phyloP scores from a whole-genome alignment of 73 alveolate species.

The Diophrys sp. region DNA sequence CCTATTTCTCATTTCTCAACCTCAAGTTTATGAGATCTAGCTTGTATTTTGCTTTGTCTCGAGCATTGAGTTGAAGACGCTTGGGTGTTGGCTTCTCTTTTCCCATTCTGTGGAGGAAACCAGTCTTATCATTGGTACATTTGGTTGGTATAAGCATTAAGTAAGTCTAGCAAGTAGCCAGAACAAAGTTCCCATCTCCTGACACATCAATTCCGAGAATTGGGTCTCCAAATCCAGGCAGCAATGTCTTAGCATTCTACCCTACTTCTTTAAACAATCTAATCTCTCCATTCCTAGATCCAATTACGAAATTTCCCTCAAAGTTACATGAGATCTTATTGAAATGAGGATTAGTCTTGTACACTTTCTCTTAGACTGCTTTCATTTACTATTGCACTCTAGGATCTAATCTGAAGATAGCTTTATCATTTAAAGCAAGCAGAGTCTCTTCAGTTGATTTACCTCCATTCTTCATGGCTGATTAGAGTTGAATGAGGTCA shows the following conservation, averaged over 20 bases:
- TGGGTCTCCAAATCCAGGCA: constrained; percentile 48
- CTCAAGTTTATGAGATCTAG: too few species aligned
- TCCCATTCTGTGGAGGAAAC: constrained; percentile 31
- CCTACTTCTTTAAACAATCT: constrained; percentile 40
- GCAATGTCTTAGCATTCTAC: constrained; percentile 36
- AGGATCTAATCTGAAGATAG: constrained; percentile 31
- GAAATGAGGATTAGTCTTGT: constrained; percentile 20
- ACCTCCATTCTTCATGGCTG: constrained; percentile 26
- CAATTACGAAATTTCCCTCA: constrained; percentile 29
- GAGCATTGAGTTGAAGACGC: constrained; percentile 14
- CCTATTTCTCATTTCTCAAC: too few species aligned
- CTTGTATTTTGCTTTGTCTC: constrained; percentile 29
- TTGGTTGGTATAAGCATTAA: constrained; percentile 27
- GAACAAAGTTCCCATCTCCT: constrained; percentile 25
- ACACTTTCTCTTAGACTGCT: constrained; percentile 15
- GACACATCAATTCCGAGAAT: constrained; percentile 18
- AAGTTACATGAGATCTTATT: neutral
- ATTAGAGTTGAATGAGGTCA: too few species aligned
- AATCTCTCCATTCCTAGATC: constrained; percentile 24
- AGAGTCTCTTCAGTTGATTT: neutral
- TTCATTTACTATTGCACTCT: constrained; percentile 4
- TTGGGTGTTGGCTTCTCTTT: constrained; percentile 31
- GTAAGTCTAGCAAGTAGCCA: constrained; percentile 46
- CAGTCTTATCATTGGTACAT: constrained; percentile 22
- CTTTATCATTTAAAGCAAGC: constrained; percentile 10